These are phyloP conservation scores for bread wheat (Triticum aestivum) DNA, from an alignment of 176 grass and related monocot genomes.

Conservation along the genomic window DNA sequence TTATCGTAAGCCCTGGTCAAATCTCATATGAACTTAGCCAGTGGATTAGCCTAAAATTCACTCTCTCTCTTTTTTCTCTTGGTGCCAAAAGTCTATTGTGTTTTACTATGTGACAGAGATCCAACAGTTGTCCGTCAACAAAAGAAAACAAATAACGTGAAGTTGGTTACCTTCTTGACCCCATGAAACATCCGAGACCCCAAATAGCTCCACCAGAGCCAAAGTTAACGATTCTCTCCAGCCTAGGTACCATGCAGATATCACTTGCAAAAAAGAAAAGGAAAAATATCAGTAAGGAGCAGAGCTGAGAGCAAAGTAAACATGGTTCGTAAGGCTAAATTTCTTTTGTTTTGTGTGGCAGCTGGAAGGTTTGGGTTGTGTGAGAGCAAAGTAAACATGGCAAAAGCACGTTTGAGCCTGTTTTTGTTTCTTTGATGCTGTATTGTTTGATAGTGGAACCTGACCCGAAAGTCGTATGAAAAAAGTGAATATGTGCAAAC, in stretches of 20 bases:
- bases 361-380: too few relatives aligned
- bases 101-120: neutral
- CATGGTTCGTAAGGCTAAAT: neutral
- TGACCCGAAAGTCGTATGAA: too few relatives aligned
- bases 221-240: neutral
- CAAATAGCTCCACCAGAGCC: neutral
- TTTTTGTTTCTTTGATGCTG: neutral
- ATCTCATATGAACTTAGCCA: neutral
- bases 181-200: neutral
- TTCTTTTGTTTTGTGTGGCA: too few relatives aligned
- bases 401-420: neutral
- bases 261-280: neutral
- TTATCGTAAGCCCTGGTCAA: neutral
- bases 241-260: neutral
- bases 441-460: neutral
- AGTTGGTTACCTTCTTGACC: neutral
- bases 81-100: neutral
- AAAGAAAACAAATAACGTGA: neutral
- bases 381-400: neutral
- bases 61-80: neutral
- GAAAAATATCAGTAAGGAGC: neutral
- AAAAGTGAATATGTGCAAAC: neutral
- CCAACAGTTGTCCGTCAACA: neutral
- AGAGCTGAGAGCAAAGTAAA: neutral
- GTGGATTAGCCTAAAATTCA: neutral